Base-by-base conservation (phyloP, 176 grass and related monocot species). In the Echinochloa phyllopogon region DNA sequence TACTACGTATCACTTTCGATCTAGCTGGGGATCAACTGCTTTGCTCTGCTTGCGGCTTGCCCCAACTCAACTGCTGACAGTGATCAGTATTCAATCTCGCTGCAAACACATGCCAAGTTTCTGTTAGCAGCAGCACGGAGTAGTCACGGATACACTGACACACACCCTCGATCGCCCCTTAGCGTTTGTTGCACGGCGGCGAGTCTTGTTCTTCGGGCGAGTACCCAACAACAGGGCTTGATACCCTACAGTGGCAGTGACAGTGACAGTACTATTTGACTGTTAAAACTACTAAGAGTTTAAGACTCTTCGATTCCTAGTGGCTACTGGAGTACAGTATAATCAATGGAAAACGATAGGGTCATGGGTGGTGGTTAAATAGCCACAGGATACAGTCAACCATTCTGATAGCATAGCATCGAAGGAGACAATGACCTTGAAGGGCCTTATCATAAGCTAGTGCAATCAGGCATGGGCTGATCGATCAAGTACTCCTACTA, bases 41-140 rank as follows among this genome's bases (percentile, higher is more conserved):
- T n/a, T n/a, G n/a, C n/a, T n/a, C 29, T 33, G 29, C 29, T 33
- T 33, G 29, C 29, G 29, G 29, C 21, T 41, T 38, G 24, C 24
- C 65, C 66, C 43, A 86, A n/a, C 43, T 86, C 43, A 64, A 72
- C 43, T 45, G 56, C 37, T 72, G 33, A 53, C 69, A 16, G 67
- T 43, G 68, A 55, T 53, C 27, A 72, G 33, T 45, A 33, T 33
- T 33, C 29, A 33, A 33, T 33, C 29, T 33, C 29, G 29, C 29
- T 33, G 29, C 29, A 33, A 33, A 33, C 29, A 33, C 29, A 33
- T 33, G 29, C 29, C 29, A 33, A 33, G 29, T 33, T 33, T 33
- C 29, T 33, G 29, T 33, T 33, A 33, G 29, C 29, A 33, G 29
- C 29, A 33, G 29, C 29, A 33, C 2, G 29, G 29, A 33, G 29